Percentiles rank a stretch among this genome's conserved stretches.
These are phyloP conservation scores for Globisporangium middletonii DNA, from an alignment of 352 stramenopile genomes.

Conservation along the genomic window DNA sequence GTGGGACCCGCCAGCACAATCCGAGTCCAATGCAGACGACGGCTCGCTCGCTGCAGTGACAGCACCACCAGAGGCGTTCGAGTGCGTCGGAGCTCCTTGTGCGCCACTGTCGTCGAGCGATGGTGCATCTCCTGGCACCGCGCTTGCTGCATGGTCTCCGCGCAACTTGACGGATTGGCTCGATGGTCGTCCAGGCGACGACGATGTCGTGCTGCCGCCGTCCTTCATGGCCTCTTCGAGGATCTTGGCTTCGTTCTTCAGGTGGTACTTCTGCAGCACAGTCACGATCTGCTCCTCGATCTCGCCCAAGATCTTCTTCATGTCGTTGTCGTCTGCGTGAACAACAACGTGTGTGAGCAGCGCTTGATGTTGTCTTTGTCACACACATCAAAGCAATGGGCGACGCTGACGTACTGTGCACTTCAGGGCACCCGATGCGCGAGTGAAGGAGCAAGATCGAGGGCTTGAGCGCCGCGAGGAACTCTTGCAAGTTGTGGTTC, in stretches of 20 bases:
- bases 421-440: constrained; percentile 63
- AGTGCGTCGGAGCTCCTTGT: not conserved
- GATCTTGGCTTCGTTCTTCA: constrained; percentile 48
- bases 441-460: constrained; percentile 55
- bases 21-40: no score
- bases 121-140: not conserved
- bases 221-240: constrained; percentile 16
- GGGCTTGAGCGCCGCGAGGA: constrained; percentile 58
- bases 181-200: not conserved
- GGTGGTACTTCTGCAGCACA: constrained; percentile 58
- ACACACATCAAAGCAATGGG: not conserved
- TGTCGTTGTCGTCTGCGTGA: constrained; percentile 44
- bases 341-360: not conserved
- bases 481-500: constrained; percentile 61
- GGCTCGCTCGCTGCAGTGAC: not conserved
- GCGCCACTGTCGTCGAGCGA: not conserved
- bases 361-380: not conserved
- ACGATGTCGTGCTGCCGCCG: not conserved
- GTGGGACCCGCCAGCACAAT: not conserved
- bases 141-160: not conserved
- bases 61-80: not conserved
- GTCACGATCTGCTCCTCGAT: constrained; percentile 71
- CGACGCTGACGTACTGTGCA: constrained; percentile 37
- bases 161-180: not conserved
- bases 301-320: constrained; percentile 70